Evolutionary conservation across 768 basidiomycete genomes (phyloP).

Genomic region (Holtermanniella nyarrowii): DNA sequence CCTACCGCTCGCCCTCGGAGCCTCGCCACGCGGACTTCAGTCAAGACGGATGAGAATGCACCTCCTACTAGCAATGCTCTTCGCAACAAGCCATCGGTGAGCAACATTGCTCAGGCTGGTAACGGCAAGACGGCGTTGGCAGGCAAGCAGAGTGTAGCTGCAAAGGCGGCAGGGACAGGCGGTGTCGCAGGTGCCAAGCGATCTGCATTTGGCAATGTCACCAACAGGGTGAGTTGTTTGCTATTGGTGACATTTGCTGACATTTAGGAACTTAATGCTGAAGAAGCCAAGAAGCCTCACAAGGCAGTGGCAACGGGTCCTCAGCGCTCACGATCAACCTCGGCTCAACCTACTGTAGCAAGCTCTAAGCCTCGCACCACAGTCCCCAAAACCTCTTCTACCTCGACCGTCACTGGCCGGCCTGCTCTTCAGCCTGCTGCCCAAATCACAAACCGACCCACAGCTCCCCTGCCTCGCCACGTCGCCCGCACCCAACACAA

Average conservation of each 20-base stretch:
- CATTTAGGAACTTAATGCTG: conserved; percentile 13
- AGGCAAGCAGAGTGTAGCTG: not conserved
- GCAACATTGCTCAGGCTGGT: conserved; percentile 19
- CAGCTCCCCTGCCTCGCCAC: conserved; percentile 29
- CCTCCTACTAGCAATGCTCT: conserved; percentile 15
- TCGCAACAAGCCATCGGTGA: conserved; percentile 27
- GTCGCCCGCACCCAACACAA: conserved; percentile 14
- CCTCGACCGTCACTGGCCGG: conserved; percentile 3
- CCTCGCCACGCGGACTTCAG: not conserved
- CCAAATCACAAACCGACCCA: conserved; percentile 19
- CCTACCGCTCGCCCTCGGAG: not conserved
- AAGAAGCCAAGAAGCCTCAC: conserved; percentile 22
- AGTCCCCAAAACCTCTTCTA: not conserved
- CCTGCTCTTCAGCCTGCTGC: conserved; percentile 4
- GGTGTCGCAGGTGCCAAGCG: conserved; percentile 51
- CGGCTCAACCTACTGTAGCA: conserved; percentile 3
- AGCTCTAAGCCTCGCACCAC: not conserved
- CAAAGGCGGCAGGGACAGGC: conserved; percentile 37
- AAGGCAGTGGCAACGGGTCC: conserved; percentile 3
- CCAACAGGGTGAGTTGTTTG: conserved; percentile 53
- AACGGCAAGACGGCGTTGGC: conserved; percentile 5
- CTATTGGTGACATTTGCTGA: conserved; percentile 23
- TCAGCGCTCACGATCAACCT: not conserved
- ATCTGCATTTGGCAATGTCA: conserved; percentile 70
- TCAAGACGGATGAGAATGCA: conserved; percentile 33